Evolutionary conservation across 495 filamentous ascomycete species (phyloP), one percentile per base, ranked within the genome.

Genomic region (Penicillium bialowiezense): DNA sequence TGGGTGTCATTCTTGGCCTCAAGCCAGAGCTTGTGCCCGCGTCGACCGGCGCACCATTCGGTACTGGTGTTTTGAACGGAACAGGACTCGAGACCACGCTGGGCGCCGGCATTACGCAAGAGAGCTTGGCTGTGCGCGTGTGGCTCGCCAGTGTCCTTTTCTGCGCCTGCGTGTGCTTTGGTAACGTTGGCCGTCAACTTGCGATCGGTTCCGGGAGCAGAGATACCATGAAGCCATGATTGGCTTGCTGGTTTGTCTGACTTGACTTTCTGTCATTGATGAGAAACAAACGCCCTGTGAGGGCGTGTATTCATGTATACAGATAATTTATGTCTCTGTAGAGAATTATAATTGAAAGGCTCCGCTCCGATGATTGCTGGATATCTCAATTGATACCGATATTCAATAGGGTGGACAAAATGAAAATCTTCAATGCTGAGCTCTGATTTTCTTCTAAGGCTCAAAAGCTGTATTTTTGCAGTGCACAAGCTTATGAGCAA

Each of bases 101-200:
- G 37, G 74, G 68, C 17, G 80, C 79, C 6, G 58, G 83, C 2
- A 72, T 88, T 6, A 85, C 79, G 34, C 82, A 86, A 52, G 90
- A 95, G 65, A 86, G 74, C 47, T 69, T 96, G 18, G 92, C 88
- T 10, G 84, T 86, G 29, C 79, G 80, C 23, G 88, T 89, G 8
- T 98, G 93, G 92, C 82, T 96, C 54, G 75, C 89, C 21, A 95
- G 88, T 63, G 90, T 97, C 26, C 63, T 98, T 55, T 98, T 97
- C 71, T 96, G 93, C 65, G 89, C 85, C 42, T 89, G 88, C 53
- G 85, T 97, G 21, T 97, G 91, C 68, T 97, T 98, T 78, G 93
- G 93, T 19, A 97, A 96, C 66, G 87, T 97, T 58, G 93, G 93
- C 7, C 74, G 93, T 52, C 76, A 90, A 64, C 71, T 97, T 47